A percentile compares a stretch with the other conserved stretches of the same genome.
phyloP scores from a whole-genome alignment of 305 asterid genomes.

The Fraxinus platypoda region DNA sequence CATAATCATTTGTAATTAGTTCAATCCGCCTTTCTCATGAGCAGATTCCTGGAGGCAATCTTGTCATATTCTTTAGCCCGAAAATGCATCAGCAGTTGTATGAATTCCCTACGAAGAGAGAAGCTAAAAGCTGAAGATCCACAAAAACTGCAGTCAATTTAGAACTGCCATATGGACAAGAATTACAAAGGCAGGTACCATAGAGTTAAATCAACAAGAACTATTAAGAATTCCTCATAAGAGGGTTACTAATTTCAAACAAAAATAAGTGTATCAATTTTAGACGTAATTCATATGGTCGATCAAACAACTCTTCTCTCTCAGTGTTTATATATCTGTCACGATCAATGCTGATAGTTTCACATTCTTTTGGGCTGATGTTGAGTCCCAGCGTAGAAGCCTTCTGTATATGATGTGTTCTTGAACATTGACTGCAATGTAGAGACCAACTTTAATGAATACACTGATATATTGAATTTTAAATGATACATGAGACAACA shows the following conservation, averaged over 20 bases:
- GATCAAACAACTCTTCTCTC: slow-evolving; percentile 11
- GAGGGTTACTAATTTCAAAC: not conserved
- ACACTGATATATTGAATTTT: not conserved
- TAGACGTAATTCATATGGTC: slow-evolving; percentile 11
- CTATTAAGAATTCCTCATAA: not conserved
- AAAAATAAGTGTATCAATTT: slow-evolving; percentile 2
- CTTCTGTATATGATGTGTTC: slow-evolving; percentile 86
- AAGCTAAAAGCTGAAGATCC: slow-evolving; percentile 7
- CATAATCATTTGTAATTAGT: slow-evolving; percentile 7
- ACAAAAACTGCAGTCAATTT: not conserved
- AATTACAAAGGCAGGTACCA: not conserved
- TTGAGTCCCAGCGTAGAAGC: slow-evolving; percentile 62
- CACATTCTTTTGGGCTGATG: slow-evolving; percentile 44
- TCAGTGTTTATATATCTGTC: not conserved
- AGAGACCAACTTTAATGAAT: not conserved
- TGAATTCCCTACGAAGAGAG: not conserved
- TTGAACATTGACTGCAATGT: slow-evolving; percentile 75
- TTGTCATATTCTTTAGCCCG: slow-evolving; percentile 38
- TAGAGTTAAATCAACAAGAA: not conserved
- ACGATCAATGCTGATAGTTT: slow-evolving; percentile 17
- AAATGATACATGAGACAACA: not conserved
- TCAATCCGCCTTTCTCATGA: slow-evolving; percentile 35
- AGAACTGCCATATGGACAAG: not conserved
- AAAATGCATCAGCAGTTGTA: slow-evolving; percentile 18
- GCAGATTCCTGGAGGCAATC: slow-evolving; percentile 39